Conservation (phyloP, 257 asterid genomes). For the Nicotiana paniculata region DNA sequence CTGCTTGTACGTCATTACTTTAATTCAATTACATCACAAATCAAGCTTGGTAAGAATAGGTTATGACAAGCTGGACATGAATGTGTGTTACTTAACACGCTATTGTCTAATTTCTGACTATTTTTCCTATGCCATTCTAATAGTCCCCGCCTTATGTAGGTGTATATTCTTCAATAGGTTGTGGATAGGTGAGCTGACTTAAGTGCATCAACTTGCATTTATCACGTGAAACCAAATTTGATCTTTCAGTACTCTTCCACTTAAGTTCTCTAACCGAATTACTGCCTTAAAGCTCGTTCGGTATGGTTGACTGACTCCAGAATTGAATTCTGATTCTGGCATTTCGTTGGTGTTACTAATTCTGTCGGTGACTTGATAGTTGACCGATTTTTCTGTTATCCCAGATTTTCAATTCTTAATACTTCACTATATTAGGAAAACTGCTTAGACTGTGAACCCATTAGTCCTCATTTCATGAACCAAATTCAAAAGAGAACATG, state of each 20-base stretch:
- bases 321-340: background rate
- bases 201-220: background rate
- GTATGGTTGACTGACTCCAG: background rate
- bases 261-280: background rate
- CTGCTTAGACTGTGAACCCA: background rate
- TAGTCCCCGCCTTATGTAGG: background rate
- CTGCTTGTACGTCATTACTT: too few species aligned
- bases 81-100: too few species aligned
- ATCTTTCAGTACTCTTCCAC: background rate
- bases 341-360: background rate
- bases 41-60: too few species aligned
- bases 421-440: background rate
- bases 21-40: too few species aligned
- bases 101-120: too few species aligned
- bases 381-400: background rate
- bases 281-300: background rate
- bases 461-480: background rate
- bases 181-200: background rate
- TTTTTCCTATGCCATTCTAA: background rate
- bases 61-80: too few species aligned
- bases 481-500: background rate
- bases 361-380: background rate
- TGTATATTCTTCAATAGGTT: background rate
- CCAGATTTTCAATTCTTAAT: background rate
- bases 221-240: background rate